Conservation (phyloP, 495 filamentous ascomycete genomes). For the Lasiosphaeriaceae sp. region DNA sequence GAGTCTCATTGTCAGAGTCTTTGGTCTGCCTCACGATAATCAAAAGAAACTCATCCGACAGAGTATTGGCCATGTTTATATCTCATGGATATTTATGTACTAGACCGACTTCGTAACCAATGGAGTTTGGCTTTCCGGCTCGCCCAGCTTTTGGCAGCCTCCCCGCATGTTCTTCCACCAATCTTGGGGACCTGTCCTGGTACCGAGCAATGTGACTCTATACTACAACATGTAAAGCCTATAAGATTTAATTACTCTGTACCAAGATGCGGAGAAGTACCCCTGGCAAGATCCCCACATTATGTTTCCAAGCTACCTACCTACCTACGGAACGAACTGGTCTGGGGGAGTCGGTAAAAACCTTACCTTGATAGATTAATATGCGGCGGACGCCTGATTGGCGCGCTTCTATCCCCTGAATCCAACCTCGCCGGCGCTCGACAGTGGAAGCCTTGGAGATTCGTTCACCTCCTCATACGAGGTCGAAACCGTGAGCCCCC, state of each 20-base stretch:
- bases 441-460: too few relatives aligned
- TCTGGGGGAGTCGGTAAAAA: neutral
- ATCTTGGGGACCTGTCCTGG: neutral
- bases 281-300: neutral
- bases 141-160: neutral
- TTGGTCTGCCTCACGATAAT: too few relatives aligned
- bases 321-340: too few relatives aligned
- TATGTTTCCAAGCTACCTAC: too few relatives aligned
- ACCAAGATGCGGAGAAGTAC: neutral
- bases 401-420: neutral
- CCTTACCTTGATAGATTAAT: neutral
- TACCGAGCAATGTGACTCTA: neutral
- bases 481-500: too few relatives aligned
- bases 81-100: too few relatives aligned
- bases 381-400: neutral
- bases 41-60: too few relatives aligned
- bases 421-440: too few relatives aligned
- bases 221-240: neutral
- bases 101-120: neutral
- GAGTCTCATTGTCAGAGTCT: slow-evolving; percentile 4
- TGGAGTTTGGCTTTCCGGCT: neutral
- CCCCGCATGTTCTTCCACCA: neutral
- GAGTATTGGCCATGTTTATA: too few relatives aligned
- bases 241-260: neutral
- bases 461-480: too few relatives aligned